phyloP scores from a whole-genome alignment of 495 filamentous ascomycete species.

The Ascodesmis nigricans region DNA sequence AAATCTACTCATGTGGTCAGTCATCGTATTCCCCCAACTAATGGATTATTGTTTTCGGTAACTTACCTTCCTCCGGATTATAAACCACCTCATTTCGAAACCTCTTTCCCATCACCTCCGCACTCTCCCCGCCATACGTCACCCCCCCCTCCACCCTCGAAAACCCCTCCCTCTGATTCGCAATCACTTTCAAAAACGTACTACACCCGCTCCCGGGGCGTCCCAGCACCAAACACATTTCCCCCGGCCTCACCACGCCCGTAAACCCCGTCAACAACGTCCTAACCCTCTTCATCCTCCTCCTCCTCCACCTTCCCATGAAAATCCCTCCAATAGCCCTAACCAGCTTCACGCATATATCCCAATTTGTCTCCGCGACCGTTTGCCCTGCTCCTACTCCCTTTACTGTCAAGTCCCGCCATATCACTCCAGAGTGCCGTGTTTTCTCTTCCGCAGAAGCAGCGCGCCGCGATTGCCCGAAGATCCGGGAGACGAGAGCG shows the following conservation, averaged over 20 bases:
- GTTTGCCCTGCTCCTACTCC: conserved; percentile 45
- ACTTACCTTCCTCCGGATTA: conserved; percentile 22
- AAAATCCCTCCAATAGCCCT: conserved; percentile 31
- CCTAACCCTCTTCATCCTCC: conserved; percentile 30
- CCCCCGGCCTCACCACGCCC: conserved; percentile 27
- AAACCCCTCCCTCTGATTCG: conserved; percentile 43
- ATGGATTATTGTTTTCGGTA: background rate
- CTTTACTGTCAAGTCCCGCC: conserved; percentile 43
- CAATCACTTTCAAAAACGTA: conserved; percentile 47
- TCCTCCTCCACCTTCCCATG: conserved; percentile 19
- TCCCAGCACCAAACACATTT: conserved; percentile 46
- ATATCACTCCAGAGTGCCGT: conserved; percentile 36
- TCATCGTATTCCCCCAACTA: no score
- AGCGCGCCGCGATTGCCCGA: conserved; percentile 35
- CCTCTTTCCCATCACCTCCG: conserved; percentile 36
- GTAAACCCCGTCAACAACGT: conserved; percentile 44
- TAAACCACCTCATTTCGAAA: conserved; percentile 35
- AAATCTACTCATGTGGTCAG: conserved; percentile 29
- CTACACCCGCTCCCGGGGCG: conserved; percentile 47
- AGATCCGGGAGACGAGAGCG: conserved; percentile 40
- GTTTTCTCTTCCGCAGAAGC: conserved; percentile 46
- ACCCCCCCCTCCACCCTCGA: conserved; percentile 41
- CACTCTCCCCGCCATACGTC: conserved; percentile 39
- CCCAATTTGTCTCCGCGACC: conserved; percentile 39
- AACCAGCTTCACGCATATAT: conserved; percentile 37